These are phyloP conservation scores for Buxus sempervirens DNA, from an alignment of 164 flowering plant species.

Conservation along the genomic window DNA sequence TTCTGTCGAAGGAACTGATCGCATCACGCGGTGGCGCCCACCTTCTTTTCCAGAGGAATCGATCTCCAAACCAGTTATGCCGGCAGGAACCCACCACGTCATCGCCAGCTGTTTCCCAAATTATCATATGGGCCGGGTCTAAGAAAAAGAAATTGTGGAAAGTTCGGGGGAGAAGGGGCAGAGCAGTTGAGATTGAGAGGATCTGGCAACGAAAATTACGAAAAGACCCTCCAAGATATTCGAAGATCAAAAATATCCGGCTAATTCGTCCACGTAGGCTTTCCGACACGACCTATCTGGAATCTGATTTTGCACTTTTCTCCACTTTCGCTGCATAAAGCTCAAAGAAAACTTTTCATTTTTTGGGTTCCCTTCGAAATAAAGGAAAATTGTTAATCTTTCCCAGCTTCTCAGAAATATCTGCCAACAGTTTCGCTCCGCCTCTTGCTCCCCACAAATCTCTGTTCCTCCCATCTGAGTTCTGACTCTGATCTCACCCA, in stretches of 20 bases:
- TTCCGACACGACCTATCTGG: slow-evolving; percentile 15
- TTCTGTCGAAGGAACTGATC: too few relatives aligned
- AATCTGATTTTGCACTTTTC: slow-evolving; percentile 45
- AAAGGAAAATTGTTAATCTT: slow-evolving; percentile 6
- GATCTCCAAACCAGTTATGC: too few relatives aligned
- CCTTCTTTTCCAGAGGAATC: too few relatives aligned
- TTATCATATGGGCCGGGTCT: background rate
- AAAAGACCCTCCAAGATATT: background rate
- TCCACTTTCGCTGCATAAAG: background rate
- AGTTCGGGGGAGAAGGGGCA: too few relatives aligned
- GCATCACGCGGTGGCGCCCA: too few relatives aligned
- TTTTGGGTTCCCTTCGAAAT: too few relatives aligned
- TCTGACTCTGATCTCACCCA: too few relatives aligned
- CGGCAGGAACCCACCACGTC: background rate
- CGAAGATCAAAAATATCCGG: slow-evolving; percentile 42
- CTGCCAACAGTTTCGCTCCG: too few relatives aligned
- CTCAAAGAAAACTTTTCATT: background rate
- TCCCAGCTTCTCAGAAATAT: background rate
- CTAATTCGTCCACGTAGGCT: slow-evolving; percentile 48
- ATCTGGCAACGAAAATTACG: background rate
- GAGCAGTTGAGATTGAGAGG: too few relatives aligned
- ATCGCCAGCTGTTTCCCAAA: background rate
- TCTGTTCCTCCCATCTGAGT: background rate
- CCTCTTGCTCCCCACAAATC: background rate
- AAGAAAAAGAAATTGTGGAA: too few relatives aligned